Conservation (phyloP, 2,329 filamentous ascomycete genomes). For the Ceratocystis harringtonii region DNA sequence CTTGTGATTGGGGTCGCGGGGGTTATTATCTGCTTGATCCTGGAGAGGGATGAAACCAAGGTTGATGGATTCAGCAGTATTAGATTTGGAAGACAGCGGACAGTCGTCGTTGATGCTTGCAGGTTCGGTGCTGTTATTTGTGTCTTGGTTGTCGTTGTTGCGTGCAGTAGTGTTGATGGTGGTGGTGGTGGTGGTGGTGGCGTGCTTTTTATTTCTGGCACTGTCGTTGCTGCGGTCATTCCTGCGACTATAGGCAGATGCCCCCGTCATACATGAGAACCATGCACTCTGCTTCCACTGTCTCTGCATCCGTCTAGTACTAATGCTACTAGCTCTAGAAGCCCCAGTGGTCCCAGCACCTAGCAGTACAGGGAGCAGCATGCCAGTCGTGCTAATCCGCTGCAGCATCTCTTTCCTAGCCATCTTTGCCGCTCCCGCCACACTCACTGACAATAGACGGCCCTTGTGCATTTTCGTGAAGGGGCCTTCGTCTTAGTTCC, state of each 20-base stretch:
- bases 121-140: not conserved
- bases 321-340: not conserved
- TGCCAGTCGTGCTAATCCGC: no score
- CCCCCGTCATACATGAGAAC: not conserved
- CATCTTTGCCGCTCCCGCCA: not conserved
- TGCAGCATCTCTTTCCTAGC: not conserved
- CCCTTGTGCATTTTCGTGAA: no score
- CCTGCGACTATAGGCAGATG: not conserved
- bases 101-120: not conserved
- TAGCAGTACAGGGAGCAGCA: no score
- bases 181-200: not conserved
- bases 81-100: not conserved
- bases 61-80: not conserved
- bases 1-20: not conserved
- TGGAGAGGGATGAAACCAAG: conserved; percentile 3
- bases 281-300: not conserved
- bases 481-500: no score
- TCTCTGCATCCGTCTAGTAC: not conserved
- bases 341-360: not conserved
- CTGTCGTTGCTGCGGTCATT: not conserved
- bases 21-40: not conserved
- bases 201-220: not conserved
- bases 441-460: no score
- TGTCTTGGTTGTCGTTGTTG: not conserved
- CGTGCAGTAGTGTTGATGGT: not conserved